A percentile compares a stretch with the other conserved stretches of the same genome.
These are phyloP conservation scores for Dalbergia cultrata DNA, from an alignment of 306 rosid genomes.

Conservation along the genomic window DNA sequence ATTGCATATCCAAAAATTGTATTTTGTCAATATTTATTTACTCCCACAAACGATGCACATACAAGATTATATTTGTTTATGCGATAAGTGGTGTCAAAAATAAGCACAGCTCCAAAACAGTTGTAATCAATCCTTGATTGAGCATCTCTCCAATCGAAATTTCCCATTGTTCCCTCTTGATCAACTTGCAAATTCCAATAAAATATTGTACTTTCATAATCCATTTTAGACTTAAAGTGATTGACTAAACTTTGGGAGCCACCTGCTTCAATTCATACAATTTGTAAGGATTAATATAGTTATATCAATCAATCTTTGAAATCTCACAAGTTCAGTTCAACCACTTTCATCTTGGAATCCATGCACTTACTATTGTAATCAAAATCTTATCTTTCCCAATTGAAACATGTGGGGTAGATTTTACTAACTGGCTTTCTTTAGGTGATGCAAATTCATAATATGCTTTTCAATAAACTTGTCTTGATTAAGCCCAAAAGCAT, in stretches of 20 bases:
- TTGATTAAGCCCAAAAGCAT: too few species aligned
- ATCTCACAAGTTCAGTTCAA: neutral
- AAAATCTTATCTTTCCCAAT: neutral
- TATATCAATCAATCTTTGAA: too few species aligned
- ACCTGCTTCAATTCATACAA: neutral
- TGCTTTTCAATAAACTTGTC: too few species aligned
- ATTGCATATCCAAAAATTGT: neutral
- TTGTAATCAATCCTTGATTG: neutral
- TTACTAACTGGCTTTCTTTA: neutral
- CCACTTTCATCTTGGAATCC: neutral
- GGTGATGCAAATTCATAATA: neutral
- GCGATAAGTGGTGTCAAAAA: neutral
- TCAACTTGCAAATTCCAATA: neutral
- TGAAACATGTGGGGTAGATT: neutral
- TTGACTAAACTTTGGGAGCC: neutral
- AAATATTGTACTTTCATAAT: too few species aligned
- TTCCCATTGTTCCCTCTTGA: neutral
- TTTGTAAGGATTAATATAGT: too few species aligned
- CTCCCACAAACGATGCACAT: neutral
- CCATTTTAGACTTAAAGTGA: neutral
- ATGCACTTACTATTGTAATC: neutral
- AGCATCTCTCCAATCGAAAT: neutral
- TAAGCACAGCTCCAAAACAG: neutral
- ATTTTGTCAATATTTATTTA: too few species aligned
- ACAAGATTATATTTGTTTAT: neutral